These are phyloP conservation scores for Bipolaris zeicola DNA, from an alignment of 2,329 filamentous ascomycete species.

Conservation along the genomic window DNA sequence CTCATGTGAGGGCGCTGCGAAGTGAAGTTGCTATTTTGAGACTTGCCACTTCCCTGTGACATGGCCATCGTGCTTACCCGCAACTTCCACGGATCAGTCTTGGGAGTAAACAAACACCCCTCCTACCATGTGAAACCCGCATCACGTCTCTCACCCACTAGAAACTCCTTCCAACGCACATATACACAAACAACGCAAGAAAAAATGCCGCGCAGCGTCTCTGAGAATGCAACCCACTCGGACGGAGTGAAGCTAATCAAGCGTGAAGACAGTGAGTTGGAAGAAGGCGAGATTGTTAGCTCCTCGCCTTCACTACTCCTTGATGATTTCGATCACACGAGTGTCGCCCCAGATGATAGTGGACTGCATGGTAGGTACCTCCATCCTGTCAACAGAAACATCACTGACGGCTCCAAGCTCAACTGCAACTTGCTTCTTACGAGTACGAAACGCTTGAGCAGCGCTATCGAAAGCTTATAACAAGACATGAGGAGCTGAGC, in stretches of 20 bases:
- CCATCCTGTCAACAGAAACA: not conserved
- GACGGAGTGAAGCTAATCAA: not conserved
- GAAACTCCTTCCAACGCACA: not conserved
- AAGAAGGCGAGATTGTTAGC: slow-evolving; percentile 2
- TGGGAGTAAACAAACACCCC: not conserved
- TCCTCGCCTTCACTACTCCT: slow-evolving; percentile 10
- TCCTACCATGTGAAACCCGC: not conserved
- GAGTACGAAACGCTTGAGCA: slow-evolving; percentile 18
- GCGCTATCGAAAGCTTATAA: slow-evolving; percentile 14
- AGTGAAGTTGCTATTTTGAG: not conserved
- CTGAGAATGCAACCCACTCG: not conserved
- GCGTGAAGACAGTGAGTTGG: slow-evolving; percentile 4
- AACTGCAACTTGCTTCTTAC: slow-evolving; percentile 15
- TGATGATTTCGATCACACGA: not conserved
- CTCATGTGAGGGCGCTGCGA: not conserved
- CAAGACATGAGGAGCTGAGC: slow-evolving; percentile 15
- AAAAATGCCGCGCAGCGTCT: not conserved
- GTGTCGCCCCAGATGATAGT: not conserved
- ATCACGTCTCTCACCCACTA: not conserved
- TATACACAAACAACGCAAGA: not conserved
- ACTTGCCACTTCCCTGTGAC: not conserved
- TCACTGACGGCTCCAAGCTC: slow-evolving; percentile 11
- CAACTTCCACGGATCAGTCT: not conserved
- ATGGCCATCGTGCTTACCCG: not conserved
- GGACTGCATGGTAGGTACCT: slow-evolving; percentile 7